Evolutionary conservation across 2,329 filamentous ascomycete genomes (phyloP), one percentile per base, ranked within the genome.

Genomic region (Rosellinia necatrix): DNA sequence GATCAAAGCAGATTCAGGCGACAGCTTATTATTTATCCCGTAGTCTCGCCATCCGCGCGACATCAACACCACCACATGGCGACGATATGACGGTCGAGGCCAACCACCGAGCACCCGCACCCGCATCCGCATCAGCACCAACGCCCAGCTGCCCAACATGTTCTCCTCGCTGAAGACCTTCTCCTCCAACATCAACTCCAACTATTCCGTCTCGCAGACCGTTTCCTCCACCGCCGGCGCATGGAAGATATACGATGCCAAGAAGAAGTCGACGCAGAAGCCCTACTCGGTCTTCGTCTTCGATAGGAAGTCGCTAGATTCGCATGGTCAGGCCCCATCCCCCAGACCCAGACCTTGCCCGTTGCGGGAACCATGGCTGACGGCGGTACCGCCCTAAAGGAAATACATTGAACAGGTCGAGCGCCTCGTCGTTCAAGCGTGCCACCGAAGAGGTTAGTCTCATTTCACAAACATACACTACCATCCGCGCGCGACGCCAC

Each of bases 241-340:
- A 56, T 99, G 94, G 94, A 96, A 92, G 78, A 94, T 99, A 68
- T 93, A 93, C 81, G 92, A 97, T 76, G 92, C 90, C 56, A 97
- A 96, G 79, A 96, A 96, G 77, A 97, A 97, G 76, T 91, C 89
- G 25, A 96, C 92, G 0, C 91, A 90, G 64, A 96, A 94, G 72
- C 74, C 87, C 6, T 94, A 88, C 52, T 97, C 92, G 13, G 87
- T 97, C 64, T 99, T 97, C 68, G 87, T 97, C 63, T 97, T 97
- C 72, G 94, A 99, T 64, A 88, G 86, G 71, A 96, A 96, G 75
- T 84, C 85, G 1, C 78, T 99, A 51, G 92, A 97, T 55, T 77
- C 84, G 8, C 82, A 87, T 56, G 81, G 64, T 66, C 60, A 19
- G 44, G n/a, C n/a, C n/a, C n/a, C n/a, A n/a, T n/a, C n/a, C n/a